Evolutionary conservation across 306 rosid genomes (phyloP), one percentile per base, ranked within the genome.

Genomic region (Corylus avellana): DNA sequence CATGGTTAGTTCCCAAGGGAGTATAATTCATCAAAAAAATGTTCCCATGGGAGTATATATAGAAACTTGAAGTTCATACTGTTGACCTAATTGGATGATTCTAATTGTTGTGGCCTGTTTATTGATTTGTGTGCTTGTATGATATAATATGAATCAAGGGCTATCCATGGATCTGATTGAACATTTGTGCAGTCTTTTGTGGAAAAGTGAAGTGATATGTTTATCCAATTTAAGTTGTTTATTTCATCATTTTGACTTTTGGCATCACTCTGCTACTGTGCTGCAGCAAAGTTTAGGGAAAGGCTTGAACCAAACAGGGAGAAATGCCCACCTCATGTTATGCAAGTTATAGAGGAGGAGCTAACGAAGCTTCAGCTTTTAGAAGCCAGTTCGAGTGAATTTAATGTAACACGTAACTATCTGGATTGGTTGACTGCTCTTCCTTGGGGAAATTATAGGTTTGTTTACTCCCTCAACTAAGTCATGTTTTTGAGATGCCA

Each of bases 401-500:
- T 96, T 88, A 93, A 93, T 73, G 99, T 96, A 70, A 96, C 99
- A 13, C 94, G 99, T 72, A 96, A 96, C 86, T 96, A 96, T 84
- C 86, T 96, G 85, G 99, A 96, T 88, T 96, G 99, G 99, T 86
- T 96, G 93, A 96, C 98, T 63, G 95, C 90, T 73, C 91, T 96
- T 62, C 98, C 99, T 55, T 96, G 98, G 98, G 99, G 97, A 84
- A 93, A 89, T 84, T 93, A 89, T 92, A 93, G 99, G 99, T 96
- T 79, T 73, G 84, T 76, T 27, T 78, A 16, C 35, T 49, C 64
- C 48, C 77, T 49, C 78, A 80, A 67, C 63, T 78, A 68, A 44
- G 25, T 72, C 68, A 67, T 44, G 58, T 64, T 48, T 72, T 46
- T 49, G 20, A 71, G 77, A 50, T 75, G 53, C 75, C 55, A 59